phyloP scores from a whole-genome alignment of 768 basidiomycete genomes.

The Boletus fagicola region DNA sequence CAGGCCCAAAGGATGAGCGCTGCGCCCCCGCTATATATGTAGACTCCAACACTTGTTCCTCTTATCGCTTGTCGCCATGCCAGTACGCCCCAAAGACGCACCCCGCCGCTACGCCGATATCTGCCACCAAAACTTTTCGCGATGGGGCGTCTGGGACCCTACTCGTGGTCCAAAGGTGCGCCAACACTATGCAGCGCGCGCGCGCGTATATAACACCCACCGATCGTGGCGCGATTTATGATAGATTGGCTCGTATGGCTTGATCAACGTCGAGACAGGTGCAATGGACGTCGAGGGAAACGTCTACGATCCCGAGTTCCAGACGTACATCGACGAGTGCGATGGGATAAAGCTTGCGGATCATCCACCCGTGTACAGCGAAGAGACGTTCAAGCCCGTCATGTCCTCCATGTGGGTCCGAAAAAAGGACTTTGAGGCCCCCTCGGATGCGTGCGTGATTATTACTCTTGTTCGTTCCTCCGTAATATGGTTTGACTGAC shows the following conservation, averaged over 20 bases:
- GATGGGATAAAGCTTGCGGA: slow-evolving; percentile 15
- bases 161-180: not conserved
- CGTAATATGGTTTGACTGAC: not conserved
- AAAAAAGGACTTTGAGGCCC: slow-evolving; percentile 13
- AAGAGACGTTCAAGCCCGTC: not conserved
- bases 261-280: slow-evolving; percentile 27
- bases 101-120: slow-evolving; percentile 13
- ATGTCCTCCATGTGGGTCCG: slow-evolving; percentile 8
- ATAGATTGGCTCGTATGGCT: slow-evolving; percentile 25
- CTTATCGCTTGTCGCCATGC: not conserved
- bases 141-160: slow-evolving; percentile 10
- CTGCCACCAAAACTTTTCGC: slow-evolving; percentile 1
- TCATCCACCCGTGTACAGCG: slow-evolving; percentile 9
- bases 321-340: slow-evolving; percentile 9
- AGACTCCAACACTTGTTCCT: not conserved
- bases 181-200: not conserved
- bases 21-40: not conserved
- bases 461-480: too few species aligned
- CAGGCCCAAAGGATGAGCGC: not conserved
- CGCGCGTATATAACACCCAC: not conserved
- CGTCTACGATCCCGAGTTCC: slow-evolving; percentile 18
- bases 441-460: slow-evolving; percentile 11
- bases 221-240: not conserved
- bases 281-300: slow-evolving; percentile 29
- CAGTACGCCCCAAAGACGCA: not conserved